These are phyloP conservation scores for Forsythia viridissima DNA, from an alignment of 257 asterid species.

Conservation along the genomic window DNA sequence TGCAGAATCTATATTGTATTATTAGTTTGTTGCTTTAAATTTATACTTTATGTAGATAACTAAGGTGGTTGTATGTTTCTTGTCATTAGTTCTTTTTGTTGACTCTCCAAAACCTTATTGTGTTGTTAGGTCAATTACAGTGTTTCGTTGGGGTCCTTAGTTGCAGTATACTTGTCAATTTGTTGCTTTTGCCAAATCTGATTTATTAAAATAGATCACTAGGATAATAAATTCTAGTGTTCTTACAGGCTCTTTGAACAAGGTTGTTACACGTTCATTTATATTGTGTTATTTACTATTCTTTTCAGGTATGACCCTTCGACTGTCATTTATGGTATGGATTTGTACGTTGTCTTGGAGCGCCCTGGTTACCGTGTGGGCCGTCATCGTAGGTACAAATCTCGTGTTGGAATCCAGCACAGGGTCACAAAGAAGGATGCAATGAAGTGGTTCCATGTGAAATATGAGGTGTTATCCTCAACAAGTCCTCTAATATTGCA, in stretches of 20 bases:
- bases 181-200: no score
- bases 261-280: no score
- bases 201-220: no score
- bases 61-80: no score
- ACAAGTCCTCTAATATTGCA: not conserved
- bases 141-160: no score
- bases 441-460: constrained; percentile 26
- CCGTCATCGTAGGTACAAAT: constrained; percentile 18
- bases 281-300: not conserved
- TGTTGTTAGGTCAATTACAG: no score
- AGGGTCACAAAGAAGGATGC: constrained; percentile 20
- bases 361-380: constrained; percentile 25
- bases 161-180: not conserved
- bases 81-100: no score
- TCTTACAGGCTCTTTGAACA: not conserved
- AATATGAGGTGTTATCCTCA: constrained; percentile 20
- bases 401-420: constrained; percentile 24
- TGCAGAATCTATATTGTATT: no score
- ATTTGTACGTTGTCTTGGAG: constrained; percentile 19
- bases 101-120: no score
- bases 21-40: no score
- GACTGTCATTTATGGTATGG: constrained; percentile 24
- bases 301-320: constrained; percentile 24
- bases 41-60: no score
- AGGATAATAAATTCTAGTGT: not conserved